Evolutionary conservation across 305 asterid genomes (phyloP).

Genomic region (Andrographis paniculata): DNA sequence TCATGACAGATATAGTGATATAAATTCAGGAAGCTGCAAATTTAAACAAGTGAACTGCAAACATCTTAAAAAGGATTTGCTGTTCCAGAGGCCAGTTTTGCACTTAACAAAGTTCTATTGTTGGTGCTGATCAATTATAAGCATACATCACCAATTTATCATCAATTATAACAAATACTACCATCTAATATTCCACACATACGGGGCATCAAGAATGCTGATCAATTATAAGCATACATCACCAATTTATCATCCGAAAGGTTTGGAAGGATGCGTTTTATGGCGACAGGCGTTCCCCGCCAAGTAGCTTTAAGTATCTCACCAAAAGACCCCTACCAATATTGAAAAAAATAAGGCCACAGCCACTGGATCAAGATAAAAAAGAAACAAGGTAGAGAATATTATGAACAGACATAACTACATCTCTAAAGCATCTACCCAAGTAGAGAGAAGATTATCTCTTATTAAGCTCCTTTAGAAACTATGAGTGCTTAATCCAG

Average conservation of each 20-base stretch:
- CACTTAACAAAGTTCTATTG: too few relatives aligned
- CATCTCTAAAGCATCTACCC: too few relatives aligned
- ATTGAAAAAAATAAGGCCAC: not conserved
- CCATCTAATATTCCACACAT: constrained; percentile 1
- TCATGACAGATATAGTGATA: constrained; percentile 5
- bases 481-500: too few relatives aligned
- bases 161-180: too few relatives aligned
- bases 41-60: constrained; percentile 2
- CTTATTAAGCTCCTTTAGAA: too few relatives aligned
- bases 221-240: constrained; percentile 47
- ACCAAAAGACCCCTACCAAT: constrained; percentile 85
- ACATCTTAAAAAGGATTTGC: too few relatives aligned
- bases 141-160: constrained; percentile 91
- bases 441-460: too few relatives aligned
- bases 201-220: constrained; percentile 9
- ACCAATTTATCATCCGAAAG: constrained; percentile 95
- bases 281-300: constrained; percentile 98
- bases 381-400: too few relatives aligned
- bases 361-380: not conserved
- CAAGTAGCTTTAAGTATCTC: constrained; percentile 90
- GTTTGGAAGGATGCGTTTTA: constrained; percentile 94
- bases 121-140: constrained; percentile 18
- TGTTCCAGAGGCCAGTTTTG: too few relatives aligned
- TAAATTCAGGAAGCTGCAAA: constrained; percentile 2
- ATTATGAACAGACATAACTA: too few relatives aligned